Base-by-base conservation (phyloP, 495 filamentous ascomycete species). In the Mytilinidion resinicola region DNA sequence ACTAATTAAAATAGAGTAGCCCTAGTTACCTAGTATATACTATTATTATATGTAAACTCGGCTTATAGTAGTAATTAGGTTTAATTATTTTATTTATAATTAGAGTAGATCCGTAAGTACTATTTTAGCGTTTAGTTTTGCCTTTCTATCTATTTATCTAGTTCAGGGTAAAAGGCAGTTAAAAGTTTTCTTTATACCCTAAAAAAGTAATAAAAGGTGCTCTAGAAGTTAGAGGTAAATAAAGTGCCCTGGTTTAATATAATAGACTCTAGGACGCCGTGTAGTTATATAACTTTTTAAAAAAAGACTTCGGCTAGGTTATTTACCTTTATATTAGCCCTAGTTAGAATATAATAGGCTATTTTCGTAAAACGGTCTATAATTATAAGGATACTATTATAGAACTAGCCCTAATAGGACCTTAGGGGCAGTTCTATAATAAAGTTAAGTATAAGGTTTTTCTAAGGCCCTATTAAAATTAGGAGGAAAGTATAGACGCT, bases 71-170 rank as follows among this genome's bases (percentile, higher is more conserved):
- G 57, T 21, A 60, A 38, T 19, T 30, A 4, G 6, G 30, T 41
- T 49, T 55, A 63, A 42, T 60, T 48, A 38, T 53, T 44, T 43
- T 63, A 55, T 10, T 59, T 15, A 15, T 55, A 20, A 33, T 46
- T 30, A 14, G 3, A n/a, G 38, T 53, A 62, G 20, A 9, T n/a
- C 11, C 53, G 14, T 39, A 61, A 38, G 46, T 61, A 61, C 14
- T 61, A 47, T 20, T 62, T 51, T 36, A 62, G 55, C 15, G 39
- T 54, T 21, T 59, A 53, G 48, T 62, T 62, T 53, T 36, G 12
- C 6, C 55, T 12, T 37, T 63, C 25, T 33, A 51, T 63, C 54
- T 59, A 54, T 14, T 51, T 51, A 60, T 62, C 57, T 30, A 34
- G 55, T 30, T 63, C 53, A 9, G 43, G 47, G 37, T 63, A 53